Evolutionary conservation across 805 yeast species (phyloP).

Genomic region (Ogataea pignaliae): DNA sequence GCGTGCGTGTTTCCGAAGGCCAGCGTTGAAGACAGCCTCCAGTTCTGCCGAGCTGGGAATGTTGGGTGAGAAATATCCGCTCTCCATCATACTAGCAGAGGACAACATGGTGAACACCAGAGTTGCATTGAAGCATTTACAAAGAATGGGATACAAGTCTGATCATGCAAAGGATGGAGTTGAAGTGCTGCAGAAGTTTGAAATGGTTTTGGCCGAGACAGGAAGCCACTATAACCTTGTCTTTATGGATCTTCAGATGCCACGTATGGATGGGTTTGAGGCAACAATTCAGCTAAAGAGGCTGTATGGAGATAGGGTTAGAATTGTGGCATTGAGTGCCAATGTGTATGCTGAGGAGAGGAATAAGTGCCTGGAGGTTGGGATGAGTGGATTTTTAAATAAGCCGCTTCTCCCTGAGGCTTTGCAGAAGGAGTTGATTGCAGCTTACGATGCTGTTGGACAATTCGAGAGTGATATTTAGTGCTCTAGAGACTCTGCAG

Average conservation of each 20-base stretch:
- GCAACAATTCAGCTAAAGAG: constrained; percentile 38
- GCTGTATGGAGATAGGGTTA: constrained; percentile 26
- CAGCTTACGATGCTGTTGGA: constrained; percentile 1
- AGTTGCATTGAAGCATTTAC: constrained; percentile 46
- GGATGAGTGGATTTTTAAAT: constrained; percentile 50
- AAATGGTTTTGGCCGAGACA: constrained; percentile 16
- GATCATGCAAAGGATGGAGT: constrained; percentile 51
- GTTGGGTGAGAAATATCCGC: constrained; percentile 38
- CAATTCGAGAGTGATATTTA: neutral
- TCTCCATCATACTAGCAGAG: constrained; percentile 49
- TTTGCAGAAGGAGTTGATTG: constrained; percentile 33
- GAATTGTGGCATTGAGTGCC: constrained; percentile 45
- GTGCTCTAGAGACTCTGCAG: neutral
- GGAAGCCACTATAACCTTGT: constrained; percentile 44
- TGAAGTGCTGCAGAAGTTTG: constrained; percentile 36
- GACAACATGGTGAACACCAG: constrained; percentile 48
- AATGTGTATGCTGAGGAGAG: constrained; percentile 53
- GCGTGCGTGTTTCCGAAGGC: no score
- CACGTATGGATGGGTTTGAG: constrained; percentile 45
- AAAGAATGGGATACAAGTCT: constrained; percentile 45
- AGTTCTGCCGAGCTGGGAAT: neutral
- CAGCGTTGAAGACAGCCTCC: neutral
- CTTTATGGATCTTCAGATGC: constrained; percentile 46
- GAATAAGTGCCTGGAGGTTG: constrained; percentile 40
- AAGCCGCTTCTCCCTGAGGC: constrained; percentile 49